Conservation (phyloP, 768 basidiomycete genomes). For the Tricholoma furcatifolium region DNA sequence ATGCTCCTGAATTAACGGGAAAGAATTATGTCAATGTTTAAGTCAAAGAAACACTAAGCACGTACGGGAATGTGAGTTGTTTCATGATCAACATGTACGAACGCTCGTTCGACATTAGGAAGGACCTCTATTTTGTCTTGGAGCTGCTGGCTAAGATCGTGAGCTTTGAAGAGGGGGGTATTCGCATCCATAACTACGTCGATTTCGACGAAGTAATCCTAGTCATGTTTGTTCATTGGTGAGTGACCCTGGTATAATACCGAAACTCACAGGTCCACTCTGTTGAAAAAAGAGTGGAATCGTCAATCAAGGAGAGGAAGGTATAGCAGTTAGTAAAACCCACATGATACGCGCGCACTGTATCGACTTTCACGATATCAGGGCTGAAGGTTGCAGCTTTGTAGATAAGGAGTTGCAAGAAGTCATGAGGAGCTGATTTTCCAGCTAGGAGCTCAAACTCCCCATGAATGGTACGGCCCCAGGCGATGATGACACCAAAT, state of each 20-base stretch:
- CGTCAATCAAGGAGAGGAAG: constrained; percentile 7
- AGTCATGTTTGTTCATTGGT: constrained; percentile 1
- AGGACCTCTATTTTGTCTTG: constrained; percentile 89
- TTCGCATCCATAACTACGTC: constrained; percentile 91
- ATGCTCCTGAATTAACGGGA: constrained; percentile 41
- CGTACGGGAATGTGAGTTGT: constrained; percentile 68
- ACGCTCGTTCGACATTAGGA: constrained; percentile 89
- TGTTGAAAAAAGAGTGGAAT: constrained; percentile 24
- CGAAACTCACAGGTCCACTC: constrained; percentile 67
- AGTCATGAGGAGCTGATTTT: constrained; percentile 88
- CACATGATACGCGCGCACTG: constrained; percentile 90
- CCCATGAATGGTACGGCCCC: constrained; percentile 71
- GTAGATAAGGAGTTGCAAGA: constrained; percentile 88
- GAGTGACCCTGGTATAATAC: not conserved
- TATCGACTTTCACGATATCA: constrained; percentile 85
- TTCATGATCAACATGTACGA: constrained; percentile 95
- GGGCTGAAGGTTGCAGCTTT: constrained; percentile 89
- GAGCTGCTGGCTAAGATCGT: constrained; percentile 79
- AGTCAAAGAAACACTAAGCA: not conserved
- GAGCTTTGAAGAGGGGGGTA: constrained; percentile 87
- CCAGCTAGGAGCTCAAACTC: constrained; percentile 90
- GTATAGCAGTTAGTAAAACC: constrained; percentile 25
- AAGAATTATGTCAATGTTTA: constrained; percentile 3
- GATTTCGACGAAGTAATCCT: constrained; percentile 93
- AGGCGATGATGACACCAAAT: constrained; percentile 74